Conservation (phyloP, 257 asterid genomes). For the Solanum lycopersicoides region DNA sequence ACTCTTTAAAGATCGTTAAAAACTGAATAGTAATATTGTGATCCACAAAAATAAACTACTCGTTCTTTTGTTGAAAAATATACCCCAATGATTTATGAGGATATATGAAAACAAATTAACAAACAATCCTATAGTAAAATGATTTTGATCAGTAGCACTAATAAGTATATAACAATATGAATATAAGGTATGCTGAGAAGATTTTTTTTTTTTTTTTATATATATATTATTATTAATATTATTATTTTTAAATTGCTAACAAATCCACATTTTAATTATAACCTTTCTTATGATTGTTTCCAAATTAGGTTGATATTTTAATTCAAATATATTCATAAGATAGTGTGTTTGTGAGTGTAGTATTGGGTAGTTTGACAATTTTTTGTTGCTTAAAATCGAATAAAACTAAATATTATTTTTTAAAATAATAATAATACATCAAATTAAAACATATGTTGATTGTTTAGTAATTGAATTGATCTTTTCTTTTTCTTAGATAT, state of each 20-base stretch:
- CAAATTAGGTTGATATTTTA: neutral
- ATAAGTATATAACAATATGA: too few species aligned
- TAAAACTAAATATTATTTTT: neutral
- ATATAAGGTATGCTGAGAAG: neutral
- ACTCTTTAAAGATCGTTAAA: neutral
- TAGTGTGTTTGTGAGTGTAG: neutral
- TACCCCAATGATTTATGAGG: too few species aligned
- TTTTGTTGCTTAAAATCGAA: neutral
- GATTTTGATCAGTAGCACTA: too few species aligned
- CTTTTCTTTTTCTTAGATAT: neutral
- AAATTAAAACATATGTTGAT: neutral
- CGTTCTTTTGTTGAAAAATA: too few species aligned
- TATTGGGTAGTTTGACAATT: neutral
- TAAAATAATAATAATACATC: neutral
- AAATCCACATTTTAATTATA: neutral
- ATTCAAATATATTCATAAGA: too few species aligned
- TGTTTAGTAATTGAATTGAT: neutral
- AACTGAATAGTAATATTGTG: too few species aligned
- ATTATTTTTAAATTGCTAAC: neutral
- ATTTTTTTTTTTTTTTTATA: neutral
- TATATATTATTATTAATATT: neutral
- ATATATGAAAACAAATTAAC: too few species aligned
- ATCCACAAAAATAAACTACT: too few species aligned
- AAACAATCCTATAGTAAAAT: too few species aligned
- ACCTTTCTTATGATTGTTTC: neutral